Evolutionary conservation across 225 moss, liverwort and hornwort species (phyloP), one percentile per base, ranked within the genome.

Genomic region (Physcomitrellopsis africana): DNA sequence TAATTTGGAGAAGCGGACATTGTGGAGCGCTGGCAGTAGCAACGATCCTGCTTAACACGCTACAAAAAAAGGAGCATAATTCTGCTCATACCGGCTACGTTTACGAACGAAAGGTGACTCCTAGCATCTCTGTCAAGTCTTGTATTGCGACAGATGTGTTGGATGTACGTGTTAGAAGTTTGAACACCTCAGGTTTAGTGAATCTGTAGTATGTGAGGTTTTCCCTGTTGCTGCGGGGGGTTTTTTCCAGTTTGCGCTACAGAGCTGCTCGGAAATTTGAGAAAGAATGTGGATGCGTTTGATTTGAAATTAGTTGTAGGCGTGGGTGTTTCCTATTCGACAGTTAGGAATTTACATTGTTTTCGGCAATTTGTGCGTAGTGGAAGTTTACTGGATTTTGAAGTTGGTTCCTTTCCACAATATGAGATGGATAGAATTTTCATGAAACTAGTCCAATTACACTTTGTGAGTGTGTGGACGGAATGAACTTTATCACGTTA

Each of bases 81-180:
- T 12, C 0, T 0, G 0, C 37, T 67, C 41, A 55, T 69, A 65
- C 52, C 8, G 17, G 46, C 0, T 74, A 5, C 2, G 24, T 55
- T 60, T 51, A 19, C 46, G 79, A 65, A 53, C 2, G 16, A 29
- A 51, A 83, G 68, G 83, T 83, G 68, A 63, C 75, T 79, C 74
- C 74, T 69, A 72, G 46, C 74, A 82, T 78, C 74, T 78, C 75
- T 82, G 19, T 3, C 66, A 7, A n/a, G 8, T 64, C 43, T 49
- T 55, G 14, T 57, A 49, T 0, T 17, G 27, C 6, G 18, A 0
- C 49, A 45, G 4, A 61, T 9, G 0, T 60, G 29, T 59, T 63
- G 12, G 3, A 13, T 37, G 7, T 61, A 3, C 42, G 23, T 79
- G 32, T 74, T 74, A 60, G 13, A 13, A 23, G 8, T 42, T 60